Evolutionary conservation across 1,139 yeast genomes (phyloP), one percentile per base, ranked within the genome.

Genomic region (Hyphopichia fennica): DNA sequence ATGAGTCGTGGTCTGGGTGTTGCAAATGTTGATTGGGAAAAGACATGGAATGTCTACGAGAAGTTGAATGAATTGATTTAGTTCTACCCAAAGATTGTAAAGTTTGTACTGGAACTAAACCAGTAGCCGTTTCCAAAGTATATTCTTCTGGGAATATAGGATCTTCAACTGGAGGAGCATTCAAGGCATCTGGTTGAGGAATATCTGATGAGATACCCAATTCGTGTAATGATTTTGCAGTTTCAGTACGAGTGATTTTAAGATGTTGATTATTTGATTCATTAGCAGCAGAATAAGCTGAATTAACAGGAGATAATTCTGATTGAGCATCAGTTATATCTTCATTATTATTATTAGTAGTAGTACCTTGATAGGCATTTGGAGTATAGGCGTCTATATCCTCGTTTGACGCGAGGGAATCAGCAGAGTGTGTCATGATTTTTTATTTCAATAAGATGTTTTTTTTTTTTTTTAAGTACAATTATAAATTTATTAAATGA

Each of bases 131-230:
- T 69, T 89, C 96, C 59, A 89, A 54, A 7, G 90, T 85, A 62
- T 87, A 89, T 62, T 89, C 96, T 69, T 89, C 96, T 13, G 96
- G 96, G 72, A 89, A 89, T 37, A 88, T 84, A 6, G 91, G 83
- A 47, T 76, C 69, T 40, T 72, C 74, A 10, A 79, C 75, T 8
- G 80, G 77, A 2, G 95, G 91, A 42, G 80, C 79, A 52, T 79
- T 82, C 7, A 27, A 14, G 38, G 78, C 62, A 49, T 81, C 88
- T 1, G 82, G 79, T 17, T 63, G 54, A 6, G 87, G 85, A 2
- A 76, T 67, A 3, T 66, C 69, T 15, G 73, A 60, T 3, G 77
- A 67, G 18, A 87, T 51, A 40, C 95, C 95, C 56, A 77, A 67
- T 9, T 80, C 83, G 40, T 73, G 77, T 41, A 87, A 65, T 1